Evolutionary conservation across 31 red algal species (phyloP).

Genomic region (Asparagopsis taxiformis): DNA sequence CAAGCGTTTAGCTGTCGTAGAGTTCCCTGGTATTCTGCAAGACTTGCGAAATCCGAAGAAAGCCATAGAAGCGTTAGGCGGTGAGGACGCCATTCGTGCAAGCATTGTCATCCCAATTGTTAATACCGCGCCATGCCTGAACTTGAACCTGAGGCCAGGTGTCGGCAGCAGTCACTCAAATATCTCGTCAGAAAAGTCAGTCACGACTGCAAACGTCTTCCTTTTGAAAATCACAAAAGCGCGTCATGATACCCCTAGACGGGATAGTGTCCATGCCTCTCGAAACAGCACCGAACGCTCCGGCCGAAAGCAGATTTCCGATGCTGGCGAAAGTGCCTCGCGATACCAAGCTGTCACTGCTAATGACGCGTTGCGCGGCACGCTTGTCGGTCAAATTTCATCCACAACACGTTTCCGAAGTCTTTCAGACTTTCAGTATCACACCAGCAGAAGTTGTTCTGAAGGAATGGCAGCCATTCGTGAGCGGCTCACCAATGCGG

Average conservation of each 20-base stretch:
- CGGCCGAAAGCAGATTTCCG: background rate
- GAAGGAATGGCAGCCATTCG: background rate
- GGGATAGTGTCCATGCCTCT: background rate
- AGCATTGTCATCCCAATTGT: background rate
- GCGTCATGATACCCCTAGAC: too few relatives aligned
- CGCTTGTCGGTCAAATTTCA: background rate
- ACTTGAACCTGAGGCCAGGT: conserved; percentile 31
- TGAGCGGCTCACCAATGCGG: too few relatives aligned
- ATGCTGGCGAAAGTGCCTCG: background rate
- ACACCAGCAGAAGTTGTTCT: conserved; percentile 10
- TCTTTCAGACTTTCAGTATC: conserved; percentile 46
- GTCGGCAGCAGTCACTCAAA: conserved; percentile 11
- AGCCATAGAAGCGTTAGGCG: conserved; percentile 8
- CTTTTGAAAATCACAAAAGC: conserved; percentile 14
- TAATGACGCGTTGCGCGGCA: background rate
- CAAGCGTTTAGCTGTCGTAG: background rate
- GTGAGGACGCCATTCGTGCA: conserved; percentile 20
- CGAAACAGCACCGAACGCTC: background rate
- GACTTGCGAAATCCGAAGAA: background rate
- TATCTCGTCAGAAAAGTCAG: conserved; percentile 16
- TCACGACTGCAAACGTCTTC: conserved; percentile 21
- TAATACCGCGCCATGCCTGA: background rate
- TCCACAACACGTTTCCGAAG: conserved; percentile 20
- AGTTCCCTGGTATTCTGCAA: conserved; percentile 22
- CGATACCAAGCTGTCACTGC: background rate